Percentiles rank a stretch among this genome's conserved stretches.
These are phyloP conservation scores for Achlya hypogyna DNA, from an alignment of 352 stramenopile genomes.

Conservation along the genomic window DNA sequence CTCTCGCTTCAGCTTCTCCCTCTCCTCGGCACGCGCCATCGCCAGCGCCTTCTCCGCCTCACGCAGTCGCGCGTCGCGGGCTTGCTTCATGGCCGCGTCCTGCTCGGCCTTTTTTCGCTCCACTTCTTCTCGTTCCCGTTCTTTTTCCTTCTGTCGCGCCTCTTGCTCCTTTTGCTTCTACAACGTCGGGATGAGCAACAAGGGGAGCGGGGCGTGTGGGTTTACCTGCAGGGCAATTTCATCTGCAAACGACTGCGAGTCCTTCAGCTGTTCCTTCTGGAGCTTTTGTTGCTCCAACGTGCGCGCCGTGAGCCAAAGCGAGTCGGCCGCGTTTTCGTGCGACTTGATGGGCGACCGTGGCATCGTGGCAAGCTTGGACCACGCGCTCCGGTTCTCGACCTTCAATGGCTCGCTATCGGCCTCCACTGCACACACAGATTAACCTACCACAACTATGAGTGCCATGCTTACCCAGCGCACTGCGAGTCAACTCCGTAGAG, in stretches of 20 bases:
- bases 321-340: constrained; percentile 63
- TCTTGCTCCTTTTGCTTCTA: constrained; percentile 35
- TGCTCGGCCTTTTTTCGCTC: constrained; percentile 55
- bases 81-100: constrained; percentile 33
- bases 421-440: constrained; percentile 32
- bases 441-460: constrained; percentile 24
- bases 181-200: neutral
- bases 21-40: constrained; percentile 43
- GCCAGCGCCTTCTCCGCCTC: constrained; percentile 51
- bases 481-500: constrained; percentile 33
- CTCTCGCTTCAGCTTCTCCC: constrained; percentile 53
- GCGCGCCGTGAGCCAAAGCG: constrained; percentile 69
- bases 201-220: constrained; percentile 16
- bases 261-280: constrained; percentile 79
- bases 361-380: constrained; percentile 76
- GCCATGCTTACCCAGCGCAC: constrained; percentile 31
- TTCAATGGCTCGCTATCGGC: constrained; percentile 63
- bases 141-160: constrained; percentile 53
- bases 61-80: constrained; percentile 41
- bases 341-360: constrained; percentile 43
- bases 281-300: constrained; percentile 85
- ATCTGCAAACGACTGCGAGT: constrained; percentile 50
- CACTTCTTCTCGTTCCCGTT: constrained; percentile 53
- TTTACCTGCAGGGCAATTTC: constrained; percentile 58
- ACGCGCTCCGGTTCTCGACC: constrained; percentile 76